Percentiles rank a stretch among this genome's conserved stretches.
phyloP scores from a whole-genome alignment of 306 rosid species.

The Vigna reflexopilosa region DNA sequence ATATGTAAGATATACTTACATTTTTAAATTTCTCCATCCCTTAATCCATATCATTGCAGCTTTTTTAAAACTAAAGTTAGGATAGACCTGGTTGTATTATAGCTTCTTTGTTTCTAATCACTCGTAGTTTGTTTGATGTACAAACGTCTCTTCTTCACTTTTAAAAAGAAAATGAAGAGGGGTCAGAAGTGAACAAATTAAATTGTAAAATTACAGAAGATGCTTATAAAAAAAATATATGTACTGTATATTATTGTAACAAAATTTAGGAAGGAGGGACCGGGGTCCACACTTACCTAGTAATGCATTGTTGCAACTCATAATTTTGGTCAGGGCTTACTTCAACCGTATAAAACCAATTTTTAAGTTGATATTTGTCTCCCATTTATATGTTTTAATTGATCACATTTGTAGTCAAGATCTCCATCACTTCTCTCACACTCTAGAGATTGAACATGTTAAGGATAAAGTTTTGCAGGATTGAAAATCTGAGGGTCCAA shows the following conservation, averaged over 20 bases:
- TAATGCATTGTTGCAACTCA: background rate
- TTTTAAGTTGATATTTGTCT: too few species aligned
- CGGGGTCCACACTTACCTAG: background rate
- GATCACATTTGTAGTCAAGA: too few species aligned
- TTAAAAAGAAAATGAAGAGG: background rate
- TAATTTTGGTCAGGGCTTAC: too few species aligned
- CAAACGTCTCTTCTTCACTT: background rate
- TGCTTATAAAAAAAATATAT: background rate
- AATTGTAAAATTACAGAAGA: background rate
- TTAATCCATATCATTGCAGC: background rate
- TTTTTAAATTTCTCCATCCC: slow-evolving; percentile 10
- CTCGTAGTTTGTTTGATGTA: background rate
- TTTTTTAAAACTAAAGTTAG: background rate
- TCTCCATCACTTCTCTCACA: too few species aligned
- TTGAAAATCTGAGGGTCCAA: too few species aligned
- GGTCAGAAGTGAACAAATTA: background rate
- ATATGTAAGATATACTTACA: slow-evolving; percentile 67
- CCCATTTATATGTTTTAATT: too few species aligned
- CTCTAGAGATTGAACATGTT: too few species aligned
- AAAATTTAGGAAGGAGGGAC: background rate
- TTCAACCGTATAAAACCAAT: too few species aligned
- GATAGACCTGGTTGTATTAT: background rate
- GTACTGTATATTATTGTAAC: background rate
- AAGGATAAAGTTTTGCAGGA: too few species aligned
- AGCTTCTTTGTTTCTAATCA: slow-evolving; percentile 33